Percentiles rank a stretch among this genome's conserved stretches.
Conservation (phyloP, 2,329 filamentous ascomycete genomes). For the Pseudogymnoascus sp. region DNA sequence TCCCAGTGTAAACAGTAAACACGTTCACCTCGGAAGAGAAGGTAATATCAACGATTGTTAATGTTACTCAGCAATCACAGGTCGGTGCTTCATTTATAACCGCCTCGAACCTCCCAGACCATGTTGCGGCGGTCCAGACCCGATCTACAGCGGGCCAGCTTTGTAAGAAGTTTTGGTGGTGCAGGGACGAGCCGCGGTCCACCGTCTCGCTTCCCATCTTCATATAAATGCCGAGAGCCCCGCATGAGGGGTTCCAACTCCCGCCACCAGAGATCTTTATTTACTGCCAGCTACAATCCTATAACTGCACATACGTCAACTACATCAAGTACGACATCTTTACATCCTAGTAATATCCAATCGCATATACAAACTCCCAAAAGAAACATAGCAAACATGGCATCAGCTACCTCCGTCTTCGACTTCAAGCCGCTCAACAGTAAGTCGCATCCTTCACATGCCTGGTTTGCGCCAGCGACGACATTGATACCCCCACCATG, state of each 20-base stretch:
- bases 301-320: not conserved
- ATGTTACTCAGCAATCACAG: not conserved
- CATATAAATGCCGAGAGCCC: conserved; percentile 2
- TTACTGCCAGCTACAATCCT: not conserved
- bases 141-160: not conserved
- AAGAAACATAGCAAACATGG: conserved; percentile 38
- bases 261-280: conserved; percentile 6
- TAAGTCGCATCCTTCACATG: conserved; percentile 35
- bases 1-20: not conserved
- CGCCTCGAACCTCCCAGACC: not conserved
- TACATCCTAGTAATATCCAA: not conserved
- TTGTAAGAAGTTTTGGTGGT: not conserved
- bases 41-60: not conserved
- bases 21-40: not conserved
- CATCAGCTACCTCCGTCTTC: conserved; percentile 65
- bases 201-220: not conserved
- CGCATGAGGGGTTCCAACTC: not conserved
- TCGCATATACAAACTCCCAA: not conserved
- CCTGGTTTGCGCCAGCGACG: not conserved
- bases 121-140: not conserved
- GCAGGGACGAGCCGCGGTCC: not conserved
- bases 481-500: not conserved
- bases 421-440: conserved; percentile 79
- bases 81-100: not conserved
- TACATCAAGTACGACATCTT: not conserved